Base-by-base conservation (phyloP, 306 rosid species). In the Dryas alaskensis region DNA sequence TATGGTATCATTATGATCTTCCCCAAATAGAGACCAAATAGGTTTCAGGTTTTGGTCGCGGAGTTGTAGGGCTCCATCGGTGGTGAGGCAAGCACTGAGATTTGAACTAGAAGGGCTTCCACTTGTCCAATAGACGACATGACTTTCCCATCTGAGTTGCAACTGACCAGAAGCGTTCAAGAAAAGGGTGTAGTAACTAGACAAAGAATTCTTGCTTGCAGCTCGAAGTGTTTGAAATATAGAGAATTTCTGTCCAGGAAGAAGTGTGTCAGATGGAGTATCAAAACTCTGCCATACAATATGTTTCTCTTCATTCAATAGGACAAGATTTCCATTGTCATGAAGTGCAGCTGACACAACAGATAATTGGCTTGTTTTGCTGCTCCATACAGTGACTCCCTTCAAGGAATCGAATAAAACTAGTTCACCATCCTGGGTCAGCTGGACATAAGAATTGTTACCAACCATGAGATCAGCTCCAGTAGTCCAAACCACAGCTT, bases 1-100 rank as follows among this genome's bases (percentile, higher is more conserved):
- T 52, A 85, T 73, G 6, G 84, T 75, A 68, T 87, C 96, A 68
- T 85, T 85, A 69, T 92, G 90, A 79, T 89, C 97, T 68, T 83
- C 92, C 50, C 89, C 93, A 70, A 86, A 92, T n/a, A 79, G 84
- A n/a, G 88, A 85, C 97, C 97, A 92, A 54, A 89, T 81, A 42
- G 84, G 81, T 69, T 74, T 79, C 53, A 48, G 70, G 57, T 51
- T 70, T 60, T 63, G 76, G 78, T 86, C 83, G 14, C 60, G 80
- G 77, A 92, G 86, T 80, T 89, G 92, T 63, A 92, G 55, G 2
- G 93, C 84, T 84, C 97, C 97, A 57, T 46, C 72, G 13, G 82
- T 64, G 47, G 86, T 80, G 60, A 92, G 81, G 64, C 71, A 60
- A 62, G 90, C 97, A 39, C 79, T 87, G 61, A 87, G 75, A 81